Evolutionary conservation across 495 filamentous ascomycete species (phyloP), one percentile per base, ranked within the genome.

Genomic region (Achaetomiella virescens): DNA sequence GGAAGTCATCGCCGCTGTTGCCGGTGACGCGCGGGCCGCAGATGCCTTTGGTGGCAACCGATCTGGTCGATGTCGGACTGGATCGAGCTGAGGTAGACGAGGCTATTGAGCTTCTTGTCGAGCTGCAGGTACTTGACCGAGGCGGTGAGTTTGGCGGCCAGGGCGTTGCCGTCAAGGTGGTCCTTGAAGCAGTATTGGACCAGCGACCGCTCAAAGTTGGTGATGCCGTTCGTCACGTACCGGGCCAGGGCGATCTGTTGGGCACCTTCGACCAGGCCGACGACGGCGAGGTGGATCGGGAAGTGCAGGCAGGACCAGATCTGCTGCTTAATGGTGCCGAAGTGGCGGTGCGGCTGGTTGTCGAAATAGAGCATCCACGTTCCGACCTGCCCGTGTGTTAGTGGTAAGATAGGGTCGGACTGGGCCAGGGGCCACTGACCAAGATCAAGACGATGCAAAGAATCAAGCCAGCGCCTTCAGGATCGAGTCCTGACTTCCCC

Each of bases 281-380:
- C 81, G 31, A 87, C 71, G 10, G 76, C 69, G 10, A 85, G 70
- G 65, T 88, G 84, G 52, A 87, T 80, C 8, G 82, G 83, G 62
- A 85, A 87, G 67, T 87, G 84, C 8, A 82, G 66, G 50, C 81
- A 73, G 9, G 79, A 72, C 84, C 84, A 87, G n/a, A 81, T 65
- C 57, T 84, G 80, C 55, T 84, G 81, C 22, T 70, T 64, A 49
- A 83, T 72, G 44, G 76, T 81, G 55, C 81, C 77, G 48, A 78
- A 74, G 59, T 80, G 65, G 52, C 73, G 58, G 51, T 71, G 67
- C 8, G 72, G 74, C 43, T 76, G 68, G 46, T 76, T 72, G 62
- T 87, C 83, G 52, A 84, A 87, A 66, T 88, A 87, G 53, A 81
- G 75, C 70, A 83, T 83, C 77, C 81, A 87, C 14, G 81, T 64